phyloP scores from a whole-genome alignment of 2,329 filamentous ascomycete genomes.

The Aureobasidium sp. region DNA sequence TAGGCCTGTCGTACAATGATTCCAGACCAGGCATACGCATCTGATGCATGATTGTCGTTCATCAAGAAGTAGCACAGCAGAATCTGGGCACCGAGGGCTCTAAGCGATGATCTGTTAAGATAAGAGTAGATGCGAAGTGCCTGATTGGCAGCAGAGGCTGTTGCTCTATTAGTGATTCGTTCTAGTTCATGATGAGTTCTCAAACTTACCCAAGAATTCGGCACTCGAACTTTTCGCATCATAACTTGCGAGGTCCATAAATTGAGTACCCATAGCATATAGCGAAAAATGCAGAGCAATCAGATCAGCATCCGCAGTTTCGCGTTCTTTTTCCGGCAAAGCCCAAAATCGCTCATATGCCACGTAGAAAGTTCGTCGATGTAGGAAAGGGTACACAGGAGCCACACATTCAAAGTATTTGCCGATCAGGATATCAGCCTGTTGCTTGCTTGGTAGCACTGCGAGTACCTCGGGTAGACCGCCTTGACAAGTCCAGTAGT shows the following conservation, averaged over 20 bases:
- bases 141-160: conserved; percentile 62
- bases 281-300: conserved; percentile 68
- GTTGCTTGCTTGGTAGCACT: conserved; percentile 65
- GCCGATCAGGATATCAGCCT: conserved; percentile 58
- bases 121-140: conserved; percentile 67
- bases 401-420: conserved; percentile 56
- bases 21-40: conserved; percentile 74
- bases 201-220: conserved; percentile 55
- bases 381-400: conserved; percentile 72
- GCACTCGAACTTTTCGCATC: conserved; percentile 63
- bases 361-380: conserved; percentile 64
- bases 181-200: not conserved
- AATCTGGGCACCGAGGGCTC: conserved; percentile 71
- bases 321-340: conserved; percentile 48
- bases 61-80: conserved; percentile 76
- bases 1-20: conserved; percentile 70
- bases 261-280: conserved; percentile 70
- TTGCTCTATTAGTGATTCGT: not conserved
- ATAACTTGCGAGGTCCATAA: conserved; percentile 50
- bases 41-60: conserved; percentile 76
- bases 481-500: conserved; percentile 72
- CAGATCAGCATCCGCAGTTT: conserved; percentile 55
- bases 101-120: conserved; percentile 62
- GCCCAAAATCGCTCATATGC: conserved; percentile 75
- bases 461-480: conserved; percentile 66